A percentile compares a stretch with the other conserved stretches of the same genome.
Evolutionary conservation across 495 filamentous ascomycete genomes (phyloP).

Genomic region (Penicillium salamii): DNA sequence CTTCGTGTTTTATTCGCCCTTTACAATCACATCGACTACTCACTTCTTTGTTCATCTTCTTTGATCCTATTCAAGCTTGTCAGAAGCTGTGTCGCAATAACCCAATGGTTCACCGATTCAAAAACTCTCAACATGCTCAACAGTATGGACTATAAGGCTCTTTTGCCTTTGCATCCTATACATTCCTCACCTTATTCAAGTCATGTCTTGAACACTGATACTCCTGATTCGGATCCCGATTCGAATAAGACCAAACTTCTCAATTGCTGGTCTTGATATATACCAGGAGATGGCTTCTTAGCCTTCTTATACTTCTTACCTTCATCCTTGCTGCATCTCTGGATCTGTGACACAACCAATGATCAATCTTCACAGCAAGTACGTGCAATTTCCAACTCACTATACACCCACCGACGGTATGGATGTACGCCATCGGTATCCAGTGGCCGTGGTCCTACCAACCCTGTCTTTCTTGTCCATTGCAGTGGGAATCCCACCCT

Average conservation of each 20-base stretch:
- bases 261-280: background rate
- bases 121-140: too few relatives aligned
- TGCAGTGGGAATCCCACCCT: conserved; percentile 47
- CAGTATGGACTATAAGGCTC: background rate
- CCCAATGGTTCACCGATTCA: too few relatives aligned
- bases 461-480: conserved; percentile 56
- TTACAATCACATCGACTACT: background rate
- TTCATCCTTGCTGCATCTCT: background rate
- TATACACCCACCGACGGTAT: background rate
- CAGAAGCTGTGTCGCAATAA: background rate
- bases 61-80: background rate
- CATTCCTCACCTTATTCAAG: conserved; percentile 1
- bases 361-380: background rate
- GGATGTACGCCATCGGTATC: conserved; percentile 17
- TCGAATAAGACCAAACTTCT: conserved; percentile 5
- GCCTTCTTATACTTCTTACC: too few relatives aligned
- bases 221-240: conserved; percentile 6
- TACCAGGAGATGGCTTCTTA: background rate
- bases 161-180: conserved; percentile 8
- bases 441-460: conserved; percentile 37
- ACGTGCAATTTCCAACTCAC: background rate
- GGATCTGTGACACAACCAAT: background rate
- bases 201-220: conserved; percentile 1
- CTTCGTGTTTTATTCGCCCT: background rate
- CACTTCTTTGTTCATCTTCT: background rate